phyloP scores from a whole-genome alignment of 371 early-diverging fungal genomes.

The Rhizopus arrhizus region DNA sequence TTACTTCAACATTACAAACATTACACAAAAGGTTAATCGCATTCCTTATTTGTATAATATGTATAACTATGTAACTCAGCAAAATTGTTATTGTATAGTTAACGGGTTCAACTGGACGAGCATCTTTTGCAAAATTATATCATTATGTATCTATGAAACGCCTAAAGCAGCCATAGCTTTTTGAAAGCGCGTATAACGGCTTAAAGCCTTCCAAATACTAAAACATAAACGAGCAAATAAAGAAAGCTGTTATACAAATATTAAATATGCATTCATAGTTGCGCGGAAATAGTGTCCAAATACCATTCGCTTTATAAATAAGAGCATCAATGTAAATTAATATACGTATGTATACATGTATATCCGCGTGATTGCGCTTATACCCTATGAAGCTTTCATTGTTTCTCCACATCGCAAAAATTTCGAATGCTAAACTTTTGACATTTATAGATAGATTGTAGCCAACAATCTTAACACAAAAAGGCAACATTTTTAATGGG shows the following conservation, averaged over 20 bases:
- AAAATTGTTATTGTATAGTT: no score
- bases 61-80: neutral
- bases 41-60: neutral
- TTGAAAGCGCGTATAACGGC: neutral
- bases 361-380: no score
- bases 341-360: no score
- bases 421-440: no score
- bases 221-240: neutral
- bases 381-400: no score
- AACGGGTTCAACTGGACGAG: no score
- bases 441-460: no score
- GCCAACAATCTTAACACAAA: no score
- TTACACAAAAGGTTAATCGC: neutral
- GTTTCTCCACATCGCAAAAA: no score
- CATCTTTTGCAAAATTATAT: neutral
- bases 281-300: conserved; percentile 4
- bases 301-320: neutral
- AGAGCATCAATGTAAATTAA: no score
- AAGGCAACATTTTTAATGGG: no score
- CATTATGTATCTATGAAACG: neutral
- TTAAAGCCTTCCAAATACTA: neutral
- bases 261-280: neutral
- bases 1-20: neutral
- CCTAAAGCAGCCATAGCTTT: neutral
- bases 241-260: neutral